A percentile compares a stretch with the other conserved stretches of the same genome.
Evolutionary conservation across 306 rosid species (phyloP).

Genomic region (Castanopsis chinensis): DNA sequence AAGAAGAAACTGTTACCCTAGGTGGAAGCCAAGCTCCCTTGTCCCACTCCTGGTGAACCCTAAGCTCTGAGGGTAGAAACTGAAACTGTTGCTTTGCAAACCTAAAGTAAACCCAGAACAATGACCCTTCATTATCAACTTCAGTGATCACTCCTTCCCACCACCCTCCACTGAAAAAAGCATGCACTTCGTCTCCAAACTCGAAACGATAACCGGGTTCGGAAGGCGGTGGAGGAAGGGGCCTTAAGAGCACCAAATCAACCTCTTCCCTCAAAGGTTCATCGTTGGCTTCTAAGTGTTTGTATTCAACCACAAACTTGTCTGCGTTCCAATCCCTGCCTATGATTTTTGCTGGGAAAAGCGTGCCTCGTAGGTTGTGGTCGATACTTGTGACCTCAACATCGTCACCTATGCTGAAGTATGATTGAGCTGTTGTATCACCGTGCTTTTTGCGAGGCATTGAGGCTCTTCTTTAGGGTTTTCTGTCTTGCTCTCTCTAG

Average conservation of each 20-base stretch:
- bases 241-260: slow-evolving; percentile 21
- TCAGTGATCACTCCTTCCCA: slow-evolving; percentile 34
- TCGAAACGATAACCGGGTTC: not conserved
- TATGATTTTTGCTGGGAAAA: slow-evolving; percentile 32
- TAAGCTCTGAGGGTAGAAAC: slow-evolving; percentile 11
- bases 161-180: slow-evolving; percentile 31
- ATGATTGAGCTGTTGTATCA: not conserved
- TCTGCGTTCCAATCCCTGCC: not conserved
- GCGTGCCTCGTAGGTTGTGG: slow-evolving; percentile 20
- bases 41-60: slow-evolving; percentile 39
- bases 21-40: slow-evolving; percentile 35
- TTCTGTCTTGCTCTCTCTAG: not conserved
- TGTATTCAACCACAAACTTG: slow-evolving; percentile 19
- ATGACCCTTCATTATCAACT: not conserved
- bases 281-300: not conserved
- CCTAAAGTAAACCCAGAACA: slow-evolving; percentile 23
- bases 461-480: too few species aligned
- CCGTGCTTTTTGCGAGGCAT: not conserved
- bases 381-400: slow-evolving; percentile 30
- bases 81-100: not conserved
- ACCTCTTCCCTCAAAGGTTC: slow-evolving; percentile 7
- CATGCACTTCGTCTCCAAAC: slow-evolving; percentile 32
- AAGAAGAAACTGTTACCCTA: not conserved
- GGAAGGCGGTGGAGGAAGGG: slow-evolving; percentile 22
- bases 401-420: slow-evolving; percentile 14